Conservation (phyloP, 352 stramenopile genomes). For the Hyaloperonospora brassicae region DNA sequence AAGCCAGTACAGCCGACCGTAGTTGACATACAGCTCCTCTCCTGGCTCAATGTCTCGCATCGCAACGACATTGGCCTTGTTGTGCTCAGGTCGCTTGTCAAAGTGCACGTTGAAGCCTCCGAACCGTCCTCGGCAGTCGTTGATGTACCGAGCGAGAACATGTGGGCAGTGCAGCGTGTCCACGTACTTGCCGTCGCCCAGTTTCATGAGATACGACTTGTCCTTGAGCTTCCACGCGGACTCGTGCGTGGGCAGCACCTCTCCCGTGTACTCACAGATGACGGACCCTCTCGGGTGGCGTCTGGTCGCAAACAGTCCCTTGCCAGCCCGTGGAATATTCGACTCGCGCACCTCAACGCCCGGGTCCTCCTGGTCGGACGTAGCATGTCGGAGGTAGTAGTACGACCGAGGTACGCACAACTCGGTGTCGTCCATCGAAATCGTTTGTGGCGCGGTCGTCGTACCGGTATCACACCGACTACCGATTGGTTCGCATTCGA, state of each 20-base stretch:
- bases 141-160: slow-evolving; percentile 69
- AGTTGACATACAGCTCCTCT: slow-evolving; percentile 77
- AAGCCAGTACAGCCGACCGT: slow-evolving; percentile 79
- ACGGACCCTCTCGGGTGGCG: slow-evolving; percentile 17
- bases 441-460: slow-evolving; percentile 3
- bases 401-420: slow-evolving; percentile 17
- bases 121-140: slow-evolving; percentile 53
- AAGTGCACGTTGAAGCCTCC: slow-evolving; percentile 73
- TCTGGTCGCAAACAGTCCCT: slow-evolving; percentile 44
- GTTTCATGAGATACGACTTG: slow-evolving; percentile 76
- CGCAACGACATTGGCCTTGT: slow-evolving; percentile 50
- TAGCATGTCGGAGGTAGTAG: slow-evolving; percentile 7
- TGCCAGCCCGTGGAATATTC: slow-evolving; percentile 40
- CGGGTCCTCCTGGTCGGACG: slow-evolving; percentile 9
- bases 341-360: slow-evolving; percentile 41
- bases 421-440: slow-evolving; percentile 19
- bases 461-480: too few species aligned
- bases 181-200: slow-evolving; percentile 71
- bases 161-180: slow-evolving; percentile 43
- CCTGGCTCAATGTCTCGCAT: slow-evolving; percentile 42
- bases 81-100: slow-evolving; percentile 43
- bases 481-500: too few species aligned
- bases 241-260: slow-evolving; percentile 29
- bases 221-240: slow-evolving; percentile 49
- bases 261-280: slow-evolving; percentile 43